phyloP scores from a whole-genome alignment of 495 filamentous ascomycete species.

The Trichoderma parareesei region DNA sequence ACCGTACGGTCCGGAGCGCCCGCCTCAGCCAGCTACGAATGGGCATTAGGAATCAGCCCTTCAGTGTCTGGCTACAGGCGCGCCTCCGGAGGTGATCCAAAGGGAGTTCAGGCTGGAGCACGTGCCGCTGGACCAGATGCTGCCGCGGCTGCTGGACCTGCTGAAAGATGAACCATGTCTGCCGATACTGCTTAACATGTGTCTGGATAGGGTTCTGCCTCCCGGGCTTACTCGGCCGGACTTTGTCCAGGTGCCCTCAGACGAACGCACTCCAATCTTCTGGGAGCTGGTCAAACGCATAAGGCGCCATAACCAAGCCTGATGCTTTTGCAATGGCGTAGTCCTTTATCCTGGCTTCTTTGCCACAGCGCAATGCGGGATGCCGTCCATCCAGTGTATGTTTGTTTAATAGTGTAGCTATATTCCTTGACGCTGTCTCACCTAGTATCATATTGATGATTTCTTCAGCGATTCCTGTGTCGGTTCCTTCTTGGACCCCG shows the following conservation, averaged over 20 bases:
- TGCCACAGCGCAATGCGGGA: background rate
- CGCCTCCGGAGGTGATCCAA: background rate
- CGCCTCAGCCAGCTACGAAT: constrained; percentile 25
- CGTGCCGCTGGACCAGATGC: background rate
- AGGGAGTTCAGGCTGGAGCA: background rate
- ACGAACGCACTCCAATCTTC: background rate
- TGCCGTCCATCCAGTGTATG: background rate
- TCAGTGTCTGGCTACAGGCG: background rate
- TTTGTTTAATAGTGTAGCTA: background rate
- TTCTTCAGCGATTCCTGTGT: too few species aligned
- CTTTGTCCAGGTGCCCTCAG: background rate
- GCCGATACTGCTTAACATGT: background rate
- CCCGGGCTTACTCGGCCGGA: background rate
- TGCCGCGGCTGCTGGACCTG: background rate
- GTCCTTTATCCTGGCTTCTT: background rate
- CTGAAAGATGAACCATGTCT: background rate
- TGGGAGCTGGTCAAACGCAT: background rate
- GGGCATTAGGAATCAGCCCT: constrained; percentile 17
- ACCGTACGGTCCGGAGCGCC: constrained; percentile 25
- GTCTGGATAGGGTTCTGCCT: background rate
- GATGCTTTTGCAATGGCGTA: background rate
- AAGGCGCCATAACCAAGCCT: background rate
- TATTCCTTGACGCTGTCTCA: background rate
- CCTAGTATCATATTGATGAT: background rate
- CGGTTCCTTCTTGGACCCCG: too few species aligned